Evolutionary conservation across 2,329 filamentous ascomycete genomes (phyloP).

Genomic region (Fusarium ramigenum): DNA sequence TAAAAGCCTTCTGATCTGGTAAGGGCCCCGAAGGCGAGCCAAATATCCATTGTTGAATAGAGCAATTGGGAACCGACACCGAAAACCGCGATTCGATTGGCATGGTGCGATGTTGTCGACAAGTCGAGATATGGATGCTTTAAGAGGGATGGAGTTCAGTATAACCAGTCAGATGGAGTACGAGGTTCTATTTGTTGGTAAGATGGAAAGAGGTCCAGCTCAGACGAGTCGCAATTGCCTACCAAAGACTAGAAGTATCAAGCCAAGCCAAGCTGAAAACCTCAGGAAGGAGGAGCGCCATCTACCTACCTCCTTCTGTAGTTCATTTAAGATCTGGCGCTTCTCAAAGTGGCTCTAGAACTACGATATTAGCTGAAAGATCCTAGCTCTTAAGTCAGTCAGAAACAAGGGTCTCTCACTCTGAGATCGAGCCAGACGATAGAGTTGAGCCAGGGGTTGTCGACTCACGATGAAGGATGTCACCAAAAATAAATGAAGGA

Average conservation of each 20-base stretch:
- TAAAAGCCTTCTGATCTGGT: constrained; percentile 57
- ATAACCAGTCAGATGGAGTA: neutral
- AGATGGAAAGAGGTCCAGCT: neutral
- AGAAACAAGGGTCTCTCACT: neutral
- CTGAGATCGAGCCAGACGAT: neutral
- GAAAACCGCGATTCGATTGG: constrained; percentile 59
- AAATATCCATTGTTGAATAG: constrained; percentile 66
- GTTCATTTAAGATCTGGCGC: constrained; percentile 26
- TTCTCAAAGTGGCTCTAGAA: neutral
- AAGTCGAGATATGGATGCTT: neutral
- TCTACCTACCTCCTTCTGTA: constrained; percentile 13
- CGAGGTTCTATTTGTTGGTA: neutral
- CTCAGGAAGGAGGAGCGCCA: constrained; percentile 17
- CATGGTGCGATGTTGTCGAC: constrained; percentile 48
- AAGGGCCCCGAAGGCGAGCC: constrained; percentile 57
- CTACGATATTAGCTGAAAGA: constrained; percentile 11
- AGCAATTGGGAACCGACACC: constrained; percentile 56
- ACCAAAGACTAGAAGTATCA: neutral
- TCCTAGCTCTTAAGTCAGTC: neutral
- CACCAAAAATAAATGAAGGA: constrained; percentile 8
- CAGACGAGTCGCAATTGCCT: constrained; percentile 3
- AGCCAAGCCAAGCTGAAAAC: constrained; percentile 20
- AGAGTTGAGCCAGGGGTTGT: neutral
- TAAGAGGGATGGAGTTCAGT: neutral
- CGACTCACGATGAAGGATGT: neutral